These are phyloP conservation scores for Mangifera indica DNA, from an alignment of 345 rosid genomes.

Conservation along the genomic window DNA sequence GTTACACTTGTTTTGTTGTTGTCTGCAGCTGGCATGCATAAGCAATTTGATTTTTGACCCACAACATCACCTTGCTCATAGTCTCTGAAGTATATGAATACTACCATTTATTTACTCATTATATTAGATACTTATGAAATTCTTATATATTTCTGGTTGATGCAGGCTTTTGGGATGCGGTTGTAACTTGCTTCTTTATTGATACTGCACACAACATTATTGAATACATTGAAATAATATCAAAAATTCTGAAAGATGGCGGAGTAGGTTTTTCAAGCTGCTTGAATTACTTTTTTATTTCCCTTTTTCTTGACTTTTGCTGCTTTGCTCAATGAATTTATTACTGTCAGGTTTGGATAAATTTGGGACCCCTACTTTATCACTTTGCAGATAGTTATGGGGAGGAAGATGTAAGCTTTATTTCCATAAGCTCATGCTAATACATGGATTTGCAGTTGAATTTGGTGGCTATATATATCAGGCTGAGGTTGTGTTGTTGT, in stretches of 20 bases:
- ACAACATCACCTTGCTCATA: neutral
- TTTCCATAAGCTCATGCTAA: constrained; percentile 1
- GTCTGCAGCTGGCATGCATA: neutral
- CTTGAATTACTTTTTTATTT: constrained; percentile 13
- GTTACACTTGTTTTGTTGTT: too few species aligned
- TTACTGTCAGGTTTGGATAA: constrained; percentile 82
- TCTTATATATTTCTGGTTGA: constrained; percentile 24
- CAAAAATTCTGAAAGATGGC: constrained; percentile 85
- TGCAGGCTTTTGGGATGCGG: constrained; percentile 95
- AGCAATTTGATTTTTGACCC: neutral
- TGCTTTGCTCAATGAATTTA: constrained; percentile 20
- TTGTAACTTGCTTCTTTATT: constrained; percentile 93
- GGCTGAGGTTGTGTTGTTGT: constrained; percentile 2
- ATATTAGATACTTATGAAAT: neutral
- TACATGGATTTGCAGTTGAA: neutral
- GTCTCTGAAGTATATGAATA: neutral
- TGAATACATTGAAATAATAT: constrained; percentile 91
- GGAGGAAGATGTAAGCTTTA: constrained; percentile 69
- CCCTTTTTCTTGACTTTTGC: neutral
- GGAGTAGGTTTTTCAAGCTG: constrained; percentile 57
- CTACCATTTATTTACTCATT: neutral
- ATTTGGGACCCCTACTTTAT: constrained; percentile 87
- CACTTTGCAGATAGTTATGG: constrained; percentile 89
- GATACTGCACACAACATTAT: constrained; percentile 94
- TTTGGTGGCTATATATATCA: neutral